A percentile compares a stretch with the other conserved stretches of the same genome.
Evolutionary conservation across 2,329 filamentous ascomycete species (phyloP).

Genomic region (Aureobasidium lini): DNA sequence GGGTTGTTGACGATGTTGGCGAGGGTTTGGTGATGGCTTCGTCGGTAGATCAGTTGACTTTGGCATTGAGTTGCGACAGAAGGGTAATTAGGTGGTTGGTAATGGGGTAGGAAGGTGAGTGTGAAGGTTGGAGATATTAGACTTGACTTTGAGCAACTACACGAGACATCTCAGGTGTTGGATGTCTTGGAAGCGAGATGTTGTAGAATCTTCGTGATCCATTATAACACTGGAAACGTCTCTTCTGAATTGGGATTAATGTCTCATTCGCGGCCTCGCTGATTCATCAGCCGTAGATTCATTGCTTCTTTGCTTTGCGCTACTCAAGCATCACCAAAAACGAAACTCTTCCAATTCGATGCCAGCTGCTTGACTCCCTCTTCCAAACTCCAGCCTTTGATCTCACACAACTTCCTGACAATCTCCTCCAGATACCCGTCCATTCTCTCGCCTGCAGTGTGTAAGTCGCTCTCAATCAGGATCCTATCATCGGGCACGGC

Average conservation of each 20-base stretch:
- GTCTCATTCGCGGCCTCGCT: too few species aligned
- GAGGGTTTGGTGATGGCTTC: too few species aligned
- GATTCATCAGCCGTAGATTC: too few species aligned
- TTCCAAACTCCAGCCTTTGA: conserved; percentile 70
- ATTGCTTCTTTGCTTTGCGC: too few species aligned
- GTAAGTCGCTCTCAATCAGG: conserved; percentile 84
- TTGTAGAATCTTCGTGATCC: background rate
- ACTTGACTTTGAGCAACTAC: too few species aligned
- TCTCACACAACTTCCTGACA: conserved; percentile 64
- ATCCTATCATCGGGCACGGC: conserved; percentile 70
- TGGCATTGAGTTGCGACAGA: background rate
- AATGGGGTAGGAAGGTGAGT: background rate
- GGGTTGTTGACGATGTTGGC: too few species aligned
- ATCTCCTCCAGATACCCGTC: conserved; percentile 69
- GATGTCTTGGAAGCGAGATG: background rate
- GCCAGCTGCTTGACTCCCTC: conserved; percentile 62
- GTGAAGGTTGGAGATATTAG: background rate
- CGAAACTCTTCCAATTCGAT: conserved; percentile 70
- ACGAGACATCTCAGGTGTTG: background rate
- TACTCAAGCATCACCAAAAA: conserved; percentile 47
- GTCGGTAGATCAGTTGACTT: background rate
- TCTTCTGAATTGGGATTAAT: too few species aligned
- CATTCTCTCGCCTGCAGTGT: conserved; percentile 74
- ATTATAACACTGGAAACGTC: too few species aligned
- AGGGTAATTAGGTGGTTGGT: too few species aligned